These are phyloP conservation scores for Phytophthora citricola DNA, from an alignment of 352 stramenopile species.

Conservation along the genomic window DNA sequence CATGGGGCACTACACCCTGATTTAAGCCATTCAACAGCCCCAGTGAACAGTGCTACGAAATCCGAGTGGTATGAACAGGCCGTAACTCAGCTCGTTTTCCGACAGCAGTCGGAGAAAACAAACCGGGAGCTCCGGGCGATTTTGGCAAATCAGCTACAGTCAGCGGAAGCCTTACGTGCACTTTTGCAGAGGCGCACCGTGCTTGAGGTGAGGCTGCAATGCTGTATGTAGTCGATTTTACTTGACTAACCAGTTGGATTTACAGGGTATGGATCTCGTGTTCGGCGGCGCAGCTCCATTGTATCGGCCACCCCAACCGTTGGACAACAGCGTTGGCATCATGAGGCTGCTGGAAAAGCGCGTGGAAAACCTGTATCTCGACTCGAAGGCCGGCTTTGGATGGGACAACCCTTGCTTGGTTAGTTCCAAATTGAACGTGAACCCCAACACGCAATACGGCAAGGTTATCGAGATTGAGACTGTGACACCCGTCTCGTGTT, in stretches of 20 bases:
- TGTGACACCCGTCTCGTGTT: constrained; percentile 21
- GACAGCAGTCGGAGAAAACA: constrained; percentile 26
- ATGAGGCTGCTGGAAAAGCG: constrained; percentile 18
- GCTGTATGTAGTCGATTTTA: background rate
- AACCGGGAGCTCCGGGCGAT: constrained; percentile 21
- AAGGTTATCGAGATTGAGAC: constrained; percentile 33
- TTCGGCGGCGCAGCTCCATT: constrained; percentile 9
- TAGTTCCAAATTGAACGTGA: constrained; percentile 22
- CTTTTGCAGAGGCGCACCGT: constrained; percentile 7
- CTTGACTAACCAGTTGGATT: constrained; percentile 1
- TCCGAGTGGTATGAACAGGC: constrained; percentile 15
- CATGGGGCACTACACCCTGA: background rate
- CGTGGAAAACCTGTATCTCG: constrained; percentile 13
- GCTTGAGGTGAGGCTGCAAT: constrained; percentile 7
- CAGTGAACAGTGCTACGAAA: background rate
- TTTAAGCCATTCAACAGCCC: background rate
- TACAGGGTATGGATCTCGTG: constrained; percentile 26
- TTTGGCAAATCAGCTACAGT: constrained; percentile 17
- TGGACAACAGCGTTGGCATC: constrained; percentile 11
- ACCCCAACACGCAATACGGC: constrained; percentile 22
- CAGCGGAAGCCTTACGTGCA: constrained; percentile 4
- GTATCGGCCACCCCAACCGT: background rate
- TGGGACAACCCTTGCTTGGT: constrained; percentile 22
- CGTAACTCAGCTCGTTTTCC: constrained; percentile 10
- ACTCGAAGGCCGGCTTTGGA: constrained; percentile 9